Conservation (phyloP, 2,329 filamentous ascomycete genomes). For the Chrysoporthe cubensis region DNA sequence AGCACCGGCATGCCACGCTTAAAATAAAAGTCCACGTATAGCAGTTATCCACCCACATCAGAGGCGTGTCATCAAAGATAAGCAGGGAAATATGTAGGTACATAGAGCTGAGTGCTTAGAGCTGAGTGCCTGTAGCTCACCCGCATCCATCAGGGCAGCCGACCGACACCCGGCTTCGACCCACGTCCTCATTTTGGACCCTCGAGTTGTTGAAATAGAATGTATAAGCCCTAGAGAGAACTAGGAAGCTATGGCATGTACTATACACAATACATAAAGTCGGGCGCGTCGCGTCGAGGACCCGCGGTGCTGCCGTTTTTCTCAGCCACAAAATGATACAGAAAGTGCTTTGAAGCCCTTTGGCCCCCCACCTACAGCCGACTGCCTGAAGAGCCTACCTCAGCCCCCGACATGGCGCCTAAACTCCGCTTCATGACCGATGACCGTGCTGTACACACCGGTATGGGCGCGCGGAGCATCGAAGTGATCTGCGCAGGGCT, state of each 20-base stretch:
- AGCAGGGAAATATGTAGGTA: background rate
- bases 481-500: conserved; percentile 38
- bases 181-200: background rate
- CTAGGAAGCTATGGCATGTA: too few relatives aligned
- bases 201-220: too few relatives aligned
- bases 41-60: background rate
- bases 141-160: background rate
- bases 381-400: background rate
- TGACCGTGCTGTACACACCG: background rate
- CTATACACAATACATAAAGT: too few relatives aligned
- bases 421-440: conserved; percentile 11
- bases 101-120: background rate
- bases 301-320: too few relatives aligned
- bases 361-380: background rate
- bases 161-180: background rate
- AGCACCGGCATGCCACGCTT: background rate
- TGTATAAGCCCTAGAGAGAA: too few relatives aligned
- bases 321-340: background rate
- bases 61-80: background rate
- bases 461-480: background rate
- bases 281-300: too few relatives aligned
- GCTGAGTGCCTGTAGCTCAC: background rate
- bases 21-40: background rate
- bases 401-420: background rate
- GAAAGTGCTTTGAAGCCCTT: background rate